Evolutionary conservation across 345 rosid genomes (phyloP).

Genomic region (Garcia nutans): DNA sequence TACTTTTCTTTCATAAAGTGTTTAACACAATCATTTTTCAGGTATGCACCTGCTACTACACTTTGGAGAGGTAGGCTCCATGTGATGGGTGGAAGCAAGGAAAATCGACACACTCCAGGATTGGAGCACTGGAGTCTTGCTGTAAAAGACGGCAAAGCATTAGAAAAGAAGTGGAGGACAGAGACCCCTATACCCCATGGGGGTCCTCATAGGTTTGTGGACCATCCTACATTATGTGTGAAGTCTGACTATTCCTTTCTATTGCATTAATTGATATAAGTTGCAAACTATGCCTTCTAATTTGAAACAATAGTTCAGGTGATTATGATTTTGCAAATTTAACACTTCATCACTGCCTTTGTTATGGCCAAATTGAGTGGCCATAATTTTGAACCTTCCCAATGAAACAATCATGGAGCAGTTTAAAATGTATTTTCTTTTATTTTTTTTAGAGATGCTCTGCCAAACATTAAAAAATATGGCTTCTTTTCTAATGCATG

Average conservation of each 20-base stretch:
- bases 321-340: neutral
- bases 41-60: slow-evolving; percentile 98
- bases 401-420: neutral
- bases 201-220: slow-evolving; percentile 90
- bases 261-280: neutral
- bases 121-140: slow-evolving; percentile 92
- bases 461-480: neutral
- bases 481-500: neutral
- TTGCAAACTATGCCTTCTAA: neutral
- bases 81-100: slow-evolving; percentile 99
- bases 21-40: slow-evolving; percentile 27
- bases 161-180: slow-evolving; percentile 79
- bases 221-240: neutral
- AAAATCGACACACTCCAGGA: slow-evolving; percentile 82
- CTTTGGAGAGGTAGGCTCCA: slow-evolving; percentile 98
- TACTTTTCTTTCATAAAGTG: neutral
- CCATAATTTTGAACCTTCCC: neutral
- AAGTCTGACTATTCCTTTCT: slow-evolving; percentile 3
- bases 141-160: slow-evolving; percentile 79
- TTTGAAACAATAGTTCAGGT: neutral
- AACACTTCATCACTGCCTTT: neutral
- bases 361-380: neutral
- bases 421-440: neutral
- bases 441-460: too few species aligned
- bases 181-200: slow-evolving; percentile 96